phyloP scores from a whole-genome alignment of 2,329 filamentous ascomycete species.

The Aspergillus sp. region DNA sequence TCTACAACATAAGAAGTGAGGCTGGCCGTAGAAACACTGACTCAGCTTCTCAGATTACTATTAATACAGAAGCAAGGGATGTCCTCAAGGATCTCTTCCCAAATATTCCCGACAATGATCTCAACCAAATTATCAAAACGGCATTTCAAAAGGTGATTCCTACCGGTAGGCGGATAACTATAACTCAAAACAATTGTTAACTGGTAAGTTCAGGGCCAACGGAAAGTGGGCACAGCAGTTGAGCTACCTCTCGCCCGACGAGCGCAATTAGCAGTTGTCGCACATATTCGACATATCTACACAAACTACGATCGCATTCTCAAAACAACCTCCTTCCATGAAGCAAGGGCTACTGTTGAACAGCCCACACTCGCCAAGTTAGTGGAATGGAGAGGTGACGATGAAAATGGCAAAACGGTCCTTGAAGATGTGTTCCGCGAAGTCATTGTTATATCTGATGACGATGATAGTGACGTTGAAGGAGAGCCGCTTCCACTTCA shows the following conservation, averaged over 20 bases:
- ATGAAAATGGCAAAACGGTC: constrained; percentile 52
- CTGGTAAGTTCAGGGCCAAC: constrained; percentile 45
- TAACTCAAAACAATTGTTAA: constrained; percentile 20
- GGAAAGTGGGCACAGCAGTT: constrained; percentile 58
- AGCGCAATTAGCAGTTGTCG: constrained; percentile 61
- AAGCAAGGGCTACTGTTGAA: constrained; percentile 57
- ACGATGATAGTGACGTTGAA: constrained; percentile 52
- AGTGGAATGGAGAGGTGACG: constrained; percentile 63
- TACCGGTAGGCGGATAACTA: background rate
- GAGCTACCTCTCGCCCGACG: constrained; percentile 56
- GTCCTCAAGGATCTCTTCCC: constrained; percentile 64
- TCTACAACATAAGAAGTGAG: constrained; percentile 29
- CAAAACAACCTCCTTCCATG: constrained; percentile 52
- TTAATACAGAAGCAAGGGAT: constrained; percentile 57
- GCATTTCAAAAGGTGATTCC: constrained; percentile 57
- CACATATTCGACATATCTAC: constrained; percentile 62
- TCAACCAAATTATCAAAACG: constrained; percentile 58
- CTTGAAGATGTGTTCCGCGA: constrained; percentile 64
- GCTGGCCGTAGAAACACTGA: constrained; percentile 24
- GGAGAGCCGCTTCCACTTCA: constrained; percentile 26
- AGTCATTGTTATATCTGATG: constrained; percentile 63
- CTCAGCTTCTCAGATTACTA: constrained; percentile 43
- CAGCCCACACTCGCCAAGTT: constrained; percentile 56
- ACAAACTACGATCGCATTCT: constrained; percentile 63
- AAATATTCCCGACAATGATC: constrained; percentile 59